Evolutionary conservation across 768 basidiomycete species (phyloP), one percentile per base, ranked within the genome.

Genomic region (Tulasnella sp.): DNA sequence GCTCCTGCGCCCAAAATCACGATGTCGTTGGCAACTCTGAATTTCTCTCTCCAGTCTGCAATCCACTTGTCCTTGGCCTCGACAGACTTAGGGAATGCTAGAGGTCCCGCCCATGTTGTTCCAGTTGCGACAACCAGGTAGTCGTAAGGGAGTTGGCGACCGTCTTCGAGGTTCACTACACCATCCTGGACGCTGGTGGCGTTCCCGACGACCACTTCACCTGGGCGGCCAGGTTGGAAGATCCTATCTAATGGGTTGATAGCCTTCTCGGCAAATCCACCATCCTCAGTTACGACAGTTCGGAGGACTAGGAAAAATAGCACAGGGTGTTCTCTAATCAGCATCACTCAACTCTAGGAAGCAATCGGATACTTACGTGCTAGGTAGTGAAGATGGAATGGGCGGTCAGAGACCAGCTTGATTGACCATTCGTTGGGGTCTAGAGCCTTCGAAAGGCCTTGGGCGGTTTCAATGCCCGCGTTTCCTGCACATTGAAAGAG

Each of bases 351-450:
- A 9, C 2, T 20, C 23, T 51, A n/a, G n/a, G 10, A 51, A 23
- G 10, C n/a, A 20, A 3, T n/a, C 10, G 23, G 4, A 11, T 9
- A 20, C 78, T 13, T 69, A 71, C 72, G 46, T 5, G 89, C 87
- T 15, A 89, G 85, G n/a, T 89, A 85, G 79, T 88, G 83, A 5
- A 89, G 82, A 78, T 85, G 85, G 81, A 87, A 90, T 1, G 89
- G 85, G 0, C 87, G 87, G 0, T 87, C 82, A 61, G 86, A 88
- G 79, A 93, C 84, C 79, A 93, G 86, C 77, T 89, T 83, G 78
- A 93, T 81, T 78, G 86, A 86, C 83, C 88, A 86, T 51, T 85
- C 85, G 11, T 84, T 81, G 0, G 86, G 77, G 82, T 89, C 85
- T 78, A 92, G 86, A 69, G 86, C 86, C 16, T 85, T 82, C 4